Percentiles rank a stretch among this genome's conserved stretches.
These are phyloP conservation scores for Zygoascus ofunaensis DNA, from an alignment of 805 yeast genomes.

Conservation along the genomic window DNA sequence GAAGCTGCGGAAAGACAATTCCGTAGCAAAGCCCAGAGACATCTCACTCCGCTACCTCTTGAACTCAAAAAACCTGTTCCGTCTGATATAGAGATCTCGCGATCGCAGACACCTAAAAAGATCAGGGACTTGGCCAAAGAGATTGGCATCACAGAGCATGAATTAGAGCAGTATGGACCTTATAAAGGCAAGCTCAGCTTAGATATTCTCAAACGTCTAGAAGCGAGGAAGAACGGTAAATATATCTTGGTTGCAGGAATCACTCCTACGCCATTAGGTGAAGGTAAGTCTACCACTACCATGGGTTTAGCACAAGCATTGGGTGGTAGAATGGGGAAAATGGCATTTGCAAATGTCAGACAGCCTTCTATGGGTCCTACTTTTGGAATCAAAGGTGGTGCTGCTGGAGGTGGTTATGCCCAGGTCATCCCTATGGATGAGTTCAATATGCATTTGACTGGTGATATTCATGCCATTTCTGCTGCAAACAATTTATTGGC, in stretches of 20 bases:
- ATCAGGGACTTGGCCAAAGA: slow-evolving; percentile 70
- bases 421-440: slow-evolving; percentile 99
- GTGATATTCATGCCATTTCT: slow-evolving; percentile 94
- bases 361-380: slow-evolving; percentile 99
- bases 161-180: slow-evolving; percentile 83
- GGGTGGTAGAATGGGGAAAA: slow-evolving; percentile 76
- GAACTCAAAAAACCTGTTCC: slow-evolving; percentile 63
- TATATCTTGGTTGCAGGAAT: slow-evolving; percentile 92
- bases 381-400: slow-evolving; percentile 98
- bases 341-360: slow-evolving; percentile 87
- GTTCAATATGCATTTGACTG: slow-evolving; percentile 94
- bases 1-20: slow-evolving; percentile 63
- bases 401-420: slow-evolving; percentile 98
- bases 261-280: slow-evolving; percentile 97
- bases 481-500: slow-evolving; percentile 91
- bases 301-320: slow-evolving; percentile 92
- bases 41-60: slow-evolving; percentile 48
- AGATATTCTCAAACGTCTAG: slow-evolving; percentile 58
- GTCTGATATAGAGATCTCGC: slow-evolving; percentile 80
- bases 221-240: slow-evolving; percentile 61
- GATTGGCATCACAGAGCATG: slow-evolving; percentile 66
- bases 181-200: slow-evolving; percentile 84
- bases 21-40: slow-evolving; percentile 37
- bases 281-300: slow-evolving; percentile 95
- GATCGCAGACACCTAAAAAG: slow-evolving; percentile 79